phyloP scores from a whole-genome alignment of 2,329 filamentous ascomycete genomes.

The Cladosporium velox region DNA sequence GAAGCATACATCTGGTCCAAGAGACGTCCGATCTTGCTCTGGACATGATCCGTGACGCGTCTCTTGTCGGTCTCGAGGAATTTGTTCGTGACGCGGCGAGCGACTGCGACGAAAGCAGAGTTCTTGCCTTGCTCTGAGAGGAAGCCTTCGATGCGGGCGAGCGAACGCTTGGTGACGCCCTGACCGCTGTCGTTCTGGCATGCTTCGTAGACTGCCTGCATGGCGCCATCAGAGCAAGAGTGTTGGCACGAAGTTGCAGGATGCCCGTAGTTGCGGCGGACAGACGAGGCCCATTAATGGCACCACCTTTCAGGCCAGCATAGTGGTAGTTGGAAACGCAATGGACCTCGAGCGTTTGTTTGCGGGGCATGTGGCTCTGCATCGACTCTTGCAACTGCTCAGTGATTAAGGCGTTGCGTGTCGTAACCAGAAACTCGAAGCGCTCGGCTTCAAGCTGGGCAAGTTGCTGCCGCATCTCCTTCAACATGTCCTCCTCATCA shows the following conservation, averaged over 20 bases:
- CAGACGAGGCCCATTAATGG: constrained; percentile 3
- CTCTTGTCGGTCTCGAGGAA: neutral
- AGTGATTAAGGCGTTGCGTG: constrained; percentile 25
- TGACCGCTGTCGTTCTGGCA: constrained; percentile 23
- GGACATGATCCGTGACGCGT: neutral
- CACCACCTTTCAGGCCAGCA: constrained; percentile 23
- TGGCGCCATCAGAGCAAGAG: constrained; percentile 25
- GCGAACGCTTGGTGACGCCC: constrained; percentile 10
- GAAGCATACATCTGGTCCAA: neutral
- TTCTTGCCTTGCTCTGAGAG: neutral
- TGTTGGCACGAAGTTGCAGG: constrained; percentile 25
- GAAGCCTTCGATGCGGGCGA: constrained; percentile 8
- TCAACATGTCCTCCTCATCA: constrained; percentile 19
- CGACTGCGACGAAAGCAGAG: neutral
- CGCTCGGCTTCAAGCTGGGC: constrained; percentile 7
- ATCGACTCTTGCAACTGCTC: constrained; percentile 16
- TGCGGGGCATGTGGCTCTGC: constrained; percentile 21
- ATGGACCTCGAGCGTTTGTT: constrained; percentile 22
- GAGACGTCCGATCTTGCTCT: neutral
- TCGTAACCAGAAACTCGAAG: constrained; percentile 23
- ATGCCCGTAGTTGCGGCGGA: constrained; percentile 26
- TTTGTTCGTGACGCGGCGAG: neutral
- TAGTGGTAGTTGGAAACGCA: constrained; percentile 35
- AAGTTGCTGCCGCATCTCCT: neutral
- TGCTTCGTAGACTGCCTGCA: constrained; percentile 26